These are phyloP conservation scores for Naganishia onofrii DNA, from an alignment of 768 basidiomycete genomes.

Conservation along the genomic window DNA sequence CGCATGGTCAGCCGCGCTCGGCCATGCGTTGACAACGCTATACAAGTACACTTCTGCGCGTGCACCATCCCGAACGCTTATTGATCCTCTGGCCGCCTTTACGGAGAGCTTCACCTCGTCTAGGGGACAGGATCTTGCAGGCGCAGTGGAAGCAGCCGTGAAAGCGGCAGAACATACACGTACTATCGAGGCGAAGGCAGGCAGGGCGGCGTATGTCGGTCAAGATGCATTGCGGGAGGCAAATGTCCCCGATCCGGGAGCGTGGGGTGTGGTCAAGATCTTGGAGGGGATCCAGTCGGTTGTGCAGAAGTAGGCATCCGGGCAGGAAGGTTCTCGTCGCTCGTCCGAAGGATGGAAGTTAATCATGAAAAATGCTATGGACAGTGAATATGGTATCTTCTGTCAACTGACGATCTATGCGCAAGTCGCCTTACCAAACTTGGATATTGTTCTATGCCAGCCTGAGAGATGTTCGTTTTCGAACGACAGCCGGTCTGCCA, in stretches of 20 bases:
- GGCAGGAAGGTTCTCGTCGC: no score
- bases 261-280: constrained; percentile 70
- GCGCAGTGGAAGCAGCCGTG: constrained; percentile 63
- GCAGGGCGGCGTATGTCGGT: constrained; percentile 77
- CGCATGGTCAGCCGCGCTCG: constrained; percentile 65
- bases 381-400: no score
- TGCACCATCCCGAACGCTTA: constrained; percentile 81
- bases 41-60: constrained; percentile 58
- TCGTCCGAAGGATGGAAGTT: no score
- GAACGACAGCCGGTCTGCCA: no score
- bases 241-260: constrained; percentile 79
- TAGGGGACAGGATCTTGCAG: constrained; percentile 52
- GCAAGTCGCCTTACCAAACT: no score
- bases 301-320: not conserved
- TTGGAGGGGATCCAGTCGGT: constrained; percentile 53
- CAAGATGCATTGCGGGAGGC: constrained; percentile 58
- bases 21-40: constrained; percentile 46
- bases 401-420: no score
- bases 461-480: no score
- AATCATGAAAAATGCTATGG: no score
- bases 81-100: constrained; percentile 87
- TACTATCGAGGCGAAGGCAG: constrained; percentile 76
- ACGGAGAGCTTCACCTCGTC: constrained; percentile 56
- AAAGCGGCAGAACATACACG: constrained; percentile 72
- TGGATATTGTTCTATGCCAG: no score